Conservation (phyloP, 495 filamentous ascomycete species). For the Daldinia grandis region DNA sequence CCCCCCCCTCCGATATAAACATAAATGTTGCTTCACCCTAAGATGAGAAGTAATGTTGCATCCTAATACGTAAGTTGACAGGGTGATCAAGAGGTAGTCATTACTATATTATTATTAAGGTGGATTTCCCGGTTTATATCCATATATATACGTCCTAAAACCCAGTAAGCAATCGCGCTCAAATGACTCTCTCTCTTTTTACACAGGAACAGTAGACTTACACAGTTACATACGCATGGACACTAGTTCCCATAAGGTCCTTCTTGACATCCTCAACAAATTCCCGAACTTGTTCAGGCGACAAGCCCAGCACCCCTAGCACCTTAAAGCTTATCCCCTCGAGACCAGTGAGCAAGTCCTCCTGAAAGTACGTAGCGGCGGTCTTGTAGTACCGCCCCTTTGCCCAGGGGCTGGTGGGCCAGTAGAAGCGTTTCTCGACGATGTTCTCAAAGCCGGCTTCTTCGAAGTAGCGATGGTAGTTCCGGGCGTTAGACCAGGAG, state of each 20-base stretch:
- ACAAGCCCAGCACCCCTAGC: slow-evolving; percentile 41
- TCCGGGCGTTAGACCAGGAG: slow-evolving; percentile 42
- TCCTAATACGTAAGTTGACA: background rate
- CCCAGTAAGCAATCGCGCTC: background rate
- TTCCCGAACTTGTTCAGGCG: slow-evolving; percentile 27
- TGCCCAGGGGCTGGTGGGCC: slow-evolving; percentile 48
- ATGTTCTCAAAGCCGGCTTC: slow-evolving; percentile 45
- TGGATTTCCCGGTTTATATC: slow-evolving; percentile 10
- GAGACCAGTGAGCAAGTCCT: slow-evolving; percentile 40
- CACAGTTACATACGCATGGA: slow-evolving; percentile 47
- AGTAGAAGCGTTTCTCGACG: slow-evolving; percentile 44
- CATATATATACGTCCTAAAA: slow-evolving; percentile 39
- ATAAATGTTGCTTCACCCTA: too few relatives aligned
- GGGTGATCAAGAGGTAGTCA: background rate
- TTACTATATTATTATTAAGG: background rate
- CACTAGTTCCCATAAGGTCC: slow-evolving; percentile 38
- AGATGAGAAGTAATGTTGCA: too few relatives aligned
- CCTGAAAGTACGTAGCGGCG: slow-evolving; percentile 42
- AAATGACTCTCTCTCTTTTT: background rate
- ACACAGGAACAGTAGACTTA: slow-evolving; percentile 23
- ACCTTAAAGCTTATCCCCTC: slow-evolving; percentile 46
- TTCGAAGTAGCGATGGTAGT: slow-evolving; percentile 40
- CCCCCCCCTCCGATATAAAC: too few relatives aligned
- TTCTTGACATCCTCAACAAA: slow-evolving; percentile 44
- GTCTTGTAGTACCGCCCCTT: slow-evolving; percentile 46